Evolutionary conservation across 2,329 filamentous ascomycete species (phyloP).

Genomic region (Pseudovirgaria hyperparasitica): DNA sequence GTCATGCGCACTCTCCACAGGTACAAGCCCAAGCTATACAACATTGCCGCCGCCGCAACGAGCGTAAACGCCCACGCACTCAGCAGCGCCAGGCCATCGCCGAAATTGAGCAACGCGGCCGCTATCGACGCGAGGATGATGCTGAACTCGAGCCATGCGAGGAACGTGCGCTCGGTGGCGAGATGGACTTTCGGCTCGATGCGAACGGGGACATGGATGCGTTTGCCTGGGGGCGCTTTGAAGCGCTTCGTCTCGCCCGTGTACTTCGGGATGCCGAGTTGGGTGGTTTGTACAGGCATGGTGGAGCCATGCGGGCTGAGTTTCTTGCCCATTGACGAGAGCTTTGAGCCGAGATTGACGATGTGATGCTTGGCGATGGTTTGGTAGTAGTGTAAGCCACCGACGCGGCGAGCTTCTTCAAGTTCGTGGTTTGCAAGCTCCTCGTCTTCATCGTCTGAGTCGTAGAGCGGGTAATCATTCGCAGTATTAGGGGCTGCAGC

Average conservation of each 20-base stretch:
- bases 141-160: slow-evolving; percentile 94
- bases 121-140: slow-evolving; percentile 64
- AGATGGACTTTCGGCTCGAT: slow-evolving; percentile 98
- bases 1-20: slow-evolving; percentile 82
- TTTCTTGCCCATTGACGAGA: slow-evolving; percentile 13
- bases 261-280: slow-evolving; percentile 31
- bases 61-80: slow-evolving; percentile 65
- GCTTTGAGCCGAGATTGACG: slow-evolving; percentile 28
- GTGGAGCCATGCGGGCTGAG: slow-evolving; percentile 23
- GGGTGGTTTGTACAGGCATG: slow-evolving; percentile 27
- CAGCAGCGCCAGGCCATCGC: slow-evolving; percentile 20
- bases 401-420: slow-evolving; percentile 63
- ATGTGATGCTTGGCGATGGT: slow-evolving; percentile 39
- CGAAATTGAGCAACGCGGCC: slow-evolving; percentile 28
- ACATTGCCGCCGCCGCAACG: slow-evolving; percentile 62
- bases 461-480: slow-evolving; percentile 77
- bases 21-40: slow-evolving; percentile 76
- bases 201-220: slow-evolving; percentile 85
- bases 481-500: slow-evolving; percentile 45
- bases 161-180: slow-evolving; percentile 87
- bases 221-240: slow-evolving; percentile 66
- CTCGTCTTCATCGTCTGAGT: slow-evolving; percentile 75
- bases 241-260: slow-evolving; percentile 35
- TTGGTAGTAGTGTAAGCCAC: slow-evolving; percentile 63
- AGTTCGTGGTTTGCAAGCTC: slow-evolving; percentile 50